phyloP scores from a whole-genome alignment of 2,329 filamentous ascomycete species.

The Beauveria sp. region DNA sequence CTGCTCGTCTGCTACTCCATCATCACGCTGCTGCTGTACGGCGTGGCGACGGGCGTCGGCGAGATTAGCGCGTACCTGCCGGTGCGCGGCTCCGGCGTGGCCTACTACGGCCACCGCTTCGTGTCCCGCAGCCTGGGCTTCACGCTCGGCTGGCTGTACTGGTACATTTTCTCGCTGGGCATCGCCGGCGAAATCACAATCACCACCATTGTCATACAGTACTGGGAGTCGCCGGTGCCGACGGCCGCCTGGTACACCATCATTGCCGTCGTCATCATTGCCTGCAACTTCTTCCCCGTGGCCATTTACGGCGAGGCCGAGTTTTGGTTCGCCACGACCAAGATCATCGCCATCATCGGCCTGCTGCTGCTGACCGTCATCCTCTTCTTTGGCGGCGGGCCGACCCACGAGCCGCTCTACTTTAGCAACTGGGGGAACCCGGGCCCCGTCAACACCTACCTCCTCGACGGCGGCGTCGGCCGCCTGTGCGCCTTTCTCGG shows the following conservation, averaged over 20 bases:
- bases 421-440: slow-evolving; percentile 33
- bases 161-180: slow-evolving; percentile 25
- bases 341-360: slow-evolving; percentile 41
- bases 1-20: slow-evolving; percentile 39
- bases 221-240: slow-evolving; percentile 15
- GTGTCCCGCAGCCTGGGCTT: slow-evolving; percentile 26
- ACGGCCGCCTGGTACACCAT: slow-evolving; percentile 16
- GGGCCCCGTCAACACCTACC: slow-evolving; percentile 20
- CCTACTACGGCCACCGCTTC: slow-evolving; percentile 19
- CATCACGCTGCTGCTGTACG: slow-evolving; percentile 47
- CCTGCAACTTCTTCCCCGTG: slow-evolving; percentile 24
- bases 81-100: slow-evolving; percentile 16
- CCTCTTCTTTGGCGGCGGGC: slow-evolving; percentile 39
- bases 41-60: slow-evolving; percentile 39
- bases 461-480: slow-evolving; percentile 35
- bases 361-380: slow-evolving; percentile 38
- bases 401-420: slow-evolving; percentile 33
- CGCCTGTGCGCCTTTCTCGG: slow-evolving; percentile 48
- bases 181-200: slow-evolving; percentile 15
- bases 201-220: slow-evolving; percentile 16
- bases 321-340: slow-evolving; percentile 40
- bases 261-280: slow-evolving; percentile 15
- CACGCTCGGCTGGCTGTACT: slow-evolving; percentile 35
- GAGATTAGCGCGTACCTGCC: slow-evolving; percentile 24
- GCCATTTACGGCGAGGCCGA: slow-evolving; percentile 41